Evolutionary conservation across 2,329 filamentous ascomycete genomes (phyloP), one percentile per base, ranked within the genome.

Genomic region (Pseudopithomyces maydicus): DNA sequence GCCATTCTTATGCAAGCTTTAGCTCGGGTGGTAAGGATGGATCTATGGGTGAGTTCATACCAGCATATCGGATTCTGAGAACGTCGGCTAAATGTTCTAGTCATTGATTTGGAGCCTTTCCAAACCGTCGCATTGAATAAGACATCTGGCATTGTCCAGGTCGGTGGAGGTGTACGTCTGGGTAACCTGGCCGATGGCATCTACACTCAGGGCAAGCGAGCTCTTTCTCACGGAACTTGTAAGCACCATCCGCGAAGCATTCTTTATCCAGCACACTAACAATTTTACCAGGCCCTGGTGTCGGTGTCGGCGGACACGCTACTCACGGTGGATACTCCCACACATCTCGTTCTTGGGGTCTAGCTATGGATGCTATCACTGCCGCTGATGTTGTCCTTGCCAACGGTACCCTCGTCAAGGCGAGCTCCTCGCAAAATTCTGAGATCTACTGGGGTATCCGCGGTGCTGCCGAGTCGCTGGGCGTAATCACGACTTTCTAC

Each of bases 1-100:
- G 87, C 0, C 87, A 89, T 65, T 88, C 85, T 0, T 90, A 87
- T 61, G 86, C 78, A 0, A 80, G 79, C 0, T 80, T 78, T 56
- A 80, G 80, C 3, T 76, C 81, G 0, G 80, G 81, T 32, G 81
- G 81, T 6, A 76, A 81, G 63, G 74, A 84, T 55, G 81, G 81
- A 19, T 50, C 47, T 10, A 50, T 50, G 35, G 47, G 47, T 50
- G 19, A 50, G 47, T n/a, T 17, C 19, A 17, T 3, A 19, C 17
- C 14, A 10, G 17, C 11, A 35, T 6, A 3, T 8, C 14, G 15
- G 14, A 15, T 7, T 14, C 4, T 22, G 35, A 29, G 15, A 17
- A 12, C 5, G 6, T 3, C 17, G 10, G 19, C 48, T 55, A 19
- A 59, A 22, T 17, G 36, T 10, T 41, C 19, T 32, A 59, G 57